These are phyloP conservation scores for Lodderomyces metapsilosis DNA, from an alignment of 1,139 yeast genomes.

Conservation along the genomic window DNA sequence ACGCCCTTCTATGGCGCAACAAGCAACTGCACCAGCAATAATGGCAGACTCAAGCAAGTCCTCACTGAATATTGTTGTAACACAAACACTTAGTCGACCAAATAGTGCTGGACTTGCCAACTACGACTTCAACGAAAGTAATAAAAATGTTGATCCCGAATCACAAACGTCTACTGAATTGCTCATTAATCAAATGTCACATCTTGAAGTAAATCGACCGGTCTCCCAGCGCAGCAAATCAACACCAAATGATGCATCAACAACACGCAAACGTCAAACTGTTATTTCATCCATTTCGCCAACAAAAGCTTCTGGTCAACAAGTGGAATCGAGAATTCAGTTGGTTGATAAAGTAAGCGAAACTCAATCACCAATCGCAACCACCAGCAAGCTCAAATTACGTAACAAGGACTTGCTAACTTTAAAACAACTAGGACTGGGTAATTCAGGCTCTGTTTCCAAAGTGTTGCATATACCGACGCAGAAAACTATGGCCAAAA, in stretches of 20 bases:
- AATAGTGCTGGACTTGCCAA: slow-evolving; percentile 8
- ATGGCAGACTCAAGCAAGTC: not conserved
- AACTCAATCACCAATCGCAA: slow-evolving; percentile 32
- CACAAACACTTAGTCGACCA: slow-evolving; percentile 13
- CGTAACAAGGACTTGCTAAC: slow-evolving; percentile 69
- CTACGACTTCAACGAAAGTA: slow-evolving; percentile 21
- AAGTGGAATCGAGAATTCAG: slow-evolving; percentile 13
- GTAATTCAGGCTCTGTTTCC: slow-evolving; percentile 91
- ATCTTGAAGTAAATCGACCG: slow-evolving; percentile 21
- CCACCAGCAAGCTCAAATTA: slow-evolving; percentile 46
- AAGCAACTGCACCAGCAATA: slow-evolving; percentile 7
- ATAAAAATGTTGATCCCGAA: slow-evolving; percentile 31
- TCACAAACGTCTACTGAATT: slow-evolving; percentile 21
- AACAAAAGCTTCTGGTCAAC: slow-evolving; percentile 28
- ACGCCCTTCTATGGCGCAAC: not conserved
- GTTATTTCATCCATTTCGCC: slow-evolving; percentile 47
- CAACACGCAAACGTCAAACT: slow-evolving; percentile 36
- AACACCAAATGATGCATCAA: slow-evolving; percentile 5
- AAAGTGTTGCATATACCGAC: slow-evolving; percentile 88
- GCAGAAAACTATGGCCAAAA: slow-evolving; percentile 86
- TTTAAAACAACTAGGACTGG: slow-evolving; percentile 80
- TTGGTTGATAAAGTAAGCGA: slow-evolving; percentile 6
- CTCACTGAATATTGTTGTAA: slow-evolving; percentile 9
- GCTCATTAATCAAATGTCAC: slow-evolving; percentile 32
- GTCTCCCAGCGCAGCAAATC: slow-evolving; percentile 2